Base-by-base conservation (phyloP, 495 filamentous ascomycete genomes). In the Emericellopsis terricola region DNA sequence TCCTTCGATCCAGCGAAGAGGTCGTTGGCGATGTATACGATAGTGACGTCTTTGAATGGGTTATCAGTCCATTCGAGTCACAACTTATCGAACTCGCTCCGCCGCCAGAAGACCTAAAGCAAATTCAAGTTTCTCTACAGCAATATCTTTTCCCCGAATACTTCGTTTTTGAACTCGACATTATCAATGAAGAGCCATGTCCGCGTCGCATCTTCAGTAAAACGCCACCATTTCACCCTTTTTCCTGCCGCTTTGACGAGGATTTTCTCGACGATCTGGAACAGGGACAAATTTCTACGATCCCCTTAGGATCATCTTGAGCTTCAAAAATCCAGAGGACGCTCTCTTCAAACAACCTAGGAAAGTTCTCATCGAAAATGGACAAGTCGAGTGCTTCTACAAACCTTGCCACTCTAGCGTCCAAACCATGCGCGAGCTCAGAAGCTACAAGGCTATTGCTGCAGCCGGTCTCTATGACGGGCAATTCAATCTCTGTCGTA, bases 11-110 rank as follows among this genome's bases (percentile, higher is more conserved):
- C 3, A 16, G 28, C 13, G 2, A 30, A 30, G 28, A 30, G 28
- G 28, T 40, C 3, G 4, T 36, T 7, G 34, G 34, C 23, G 33
- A 35, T 5, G 28, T 37, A 3, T 40, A 38, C 30, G 38, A 40
- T 15, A 24, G 20, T 26, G 34, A 19, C 11, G 38, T 27, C 6
- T 28, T 8, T 40, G 23, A 27, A 19, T 24, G 34, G 26, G 31
- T 29, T 11, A 19, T 29, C 30, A 9, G 13, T 8, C 9, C 17
- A 17, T 36, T 28, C 8, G 21, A 30, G 32, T 29, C 2, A n/a
- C 24, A 19, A 0, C 10, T 18, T n/a, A 15, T 19, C n/a, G 36
- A 20, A 10, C 36, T 36, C 9, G 32, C 32, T 2, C 28, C 28
- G 8, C 28, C 28, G n/a, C 4, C 28, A 1, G 28, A 2, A 5